Percentiles rank a stretch among this genome's conserved stretches.
phyloP scores from a whole-genome alignment of 139 green algal species.

The Chlorella ohadii region DNA sequence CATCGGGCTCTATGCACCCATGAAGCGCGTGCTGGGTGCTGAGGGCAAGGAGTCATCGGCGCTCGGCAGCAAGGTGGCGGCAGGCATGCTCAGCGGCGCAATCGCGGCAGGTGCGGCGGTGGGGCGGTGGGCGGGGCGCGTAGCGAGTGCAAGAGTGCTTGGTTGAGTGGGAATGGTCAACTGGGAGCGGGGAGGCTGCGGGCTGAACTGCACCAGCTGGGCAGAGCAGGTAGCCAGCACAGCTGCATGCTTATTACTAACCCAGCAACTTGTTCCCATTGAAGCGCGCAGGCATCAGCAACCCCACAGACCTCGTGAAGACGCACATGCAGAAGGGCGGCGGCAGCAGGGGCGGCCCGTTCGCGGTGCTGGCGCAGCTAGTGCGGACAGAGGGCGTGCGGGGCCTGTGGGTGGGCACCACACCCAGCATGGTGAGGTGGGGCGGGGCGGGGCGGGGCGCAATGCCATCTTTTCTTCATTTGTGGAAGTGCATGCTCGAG shows the following conservation, averaged over 20 bases:
- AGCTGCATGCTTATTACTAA: too few species aligned
- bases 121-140: too few species aligned
- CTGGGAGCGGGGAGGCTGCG: too few species aligned
- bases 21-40: constrained; percentile 59
- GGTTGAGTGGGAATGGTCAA: too few species aligned
- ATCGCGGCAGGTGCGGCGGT: constrained; percentile 66
- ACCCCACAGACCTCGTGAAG: constrained; percentile 88
- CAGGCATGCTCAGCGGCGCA: constrained; percentile 72
- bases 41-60: constrained; percentile 42
- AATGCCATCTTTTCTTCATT: too few species aligned
- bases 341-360: constrained; percentile 25
- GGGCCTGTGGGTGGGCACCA: constrained; percentile 85
- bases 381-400: constrained; percentile 66
- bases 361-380: constrained; percentile 58
- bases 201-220: too few species aligned
- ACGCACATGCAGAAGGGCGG: constrained; percentile 51
- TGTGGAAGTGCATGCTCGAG: too few species aligned
- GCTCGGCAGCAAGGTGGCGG: constrained; percentile 64
- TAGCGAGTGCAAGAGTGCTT: too few species aligned
- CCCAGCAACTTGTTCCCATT: too few species aligned
- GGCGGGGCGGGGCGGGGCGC: too few species aligned
- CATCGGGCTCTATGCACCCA: constrained; percentile 85
- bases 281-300: constrained; percentile 66
- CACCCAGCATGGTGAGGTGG: constrained; percentile 64
- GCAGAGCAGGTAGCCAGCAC: too few species aligned